These are phyloP conservation scores for Suhomyces sp. DNA, from an alignment of 805 yeast genomes.

Conservation along the genomic window DNA sequence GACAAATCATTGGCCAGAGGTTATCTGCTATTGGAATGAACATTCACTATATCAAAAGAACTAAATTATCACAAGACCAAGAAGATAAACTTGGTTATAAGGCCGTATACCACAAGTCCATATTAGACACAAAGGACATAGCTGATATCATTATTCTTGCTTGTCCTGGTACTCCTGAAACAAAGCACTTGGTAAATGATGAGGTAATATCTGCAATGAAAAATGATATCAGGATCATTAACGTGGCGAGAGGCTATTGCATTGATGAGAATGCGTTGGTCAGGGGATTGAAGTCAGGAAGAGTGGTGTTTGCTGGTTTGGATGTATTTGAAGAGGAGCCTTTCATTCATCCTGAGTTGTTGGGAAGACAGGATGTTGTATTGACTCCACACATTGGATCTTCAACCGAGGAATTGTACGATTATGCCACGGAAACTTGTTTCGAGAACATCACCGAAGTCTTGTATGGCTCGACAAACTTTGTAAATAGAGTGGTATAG, in stretches of 20 bases:
- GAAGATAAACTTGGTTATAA: conserved; percentile 16
- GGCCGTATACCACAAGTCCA: conserved; percentile 18
- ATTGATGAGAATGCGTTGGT: conserved; percentile 27
- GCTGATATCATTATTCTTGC: conserved; percentile 29
- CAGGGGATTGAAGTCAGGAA: conserved; percentile 22
- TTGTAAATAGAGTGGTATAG: conserved; percentile 2
- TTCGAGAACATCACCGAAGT: conserved; percentile 21
- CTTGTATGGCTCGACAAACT: conserved; percentile 2
- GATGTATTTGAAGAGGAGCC: conserved; percentile 30
- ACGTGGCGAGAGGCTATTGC: conserved; percentile 26
- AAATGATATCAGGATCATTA: conserved; percentile 23
- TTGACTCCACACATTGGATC: conserved; percentile 29
- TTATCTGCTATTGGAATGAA: conserved; percentile 25
- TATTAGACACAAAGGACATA: conserved; percentile 16
- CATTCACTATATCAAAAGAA: conserved; percentile 26
- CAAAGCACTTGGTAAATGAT: conserved; percentile 19
- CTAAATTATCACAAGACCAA: conserved; percentile 12
- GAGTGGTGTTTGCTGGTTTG: conserved; percentile 26
- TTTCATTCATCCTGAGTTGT: conserved; percentile 17
- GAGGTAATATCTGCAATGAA: conserved; percentile 14
- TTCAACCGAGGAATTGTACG: conserved; percentile 17
- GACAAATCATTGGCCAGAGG: conserved; percentile 21
- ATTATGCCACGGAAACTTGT: conserved; percentile 6
- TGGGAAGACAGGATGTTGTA: conserved; percentile 23
- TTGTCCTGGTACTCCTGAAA: conserved; percentile 25